Evolutionary conservation across 768 basidiomycete genomes (phyloP).

Genomic region (Boletus eberwhitei): DNA sequence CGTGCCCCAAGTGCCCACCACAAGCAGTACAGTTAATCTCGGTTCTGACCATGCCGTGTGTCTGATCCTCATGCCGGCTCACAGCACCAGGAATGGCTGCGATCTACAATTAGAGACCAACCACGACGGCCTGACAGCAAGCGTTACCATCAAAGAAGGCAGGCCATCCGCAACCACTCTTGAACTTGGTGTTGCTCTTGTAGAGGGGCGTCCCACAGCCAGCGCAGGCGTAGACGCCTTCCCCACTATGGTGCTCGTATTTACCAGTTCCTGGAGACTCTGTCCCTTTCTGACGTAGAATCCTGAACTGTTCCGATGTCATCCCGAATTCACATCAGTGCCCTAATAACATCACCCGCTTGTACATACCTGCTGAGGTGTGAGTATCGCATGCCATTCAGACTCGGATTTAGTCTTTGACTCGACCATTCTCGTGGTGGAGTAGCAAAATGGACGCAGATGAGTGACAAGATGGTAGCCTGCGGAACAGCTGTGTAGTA

Average conservation of each 20-base stretch:
- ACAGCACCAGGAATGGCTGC: constrained; percentile 89
- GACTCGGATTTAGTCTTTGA: constrained; percentile 52
- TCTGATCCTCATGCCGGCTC: constrained; percentile 65
- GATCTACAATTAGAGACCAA: neutral
- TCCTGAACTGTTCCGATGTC: constrained; percentile 58
- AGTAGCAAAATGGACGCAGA: constrained; percentile 5
- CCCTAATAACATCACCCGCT: neutral
- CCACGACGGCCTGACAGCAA: neutral
- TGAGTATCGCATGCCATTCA: constrained; percentile 83
- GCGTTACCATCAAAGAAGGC: constrained; percentile 86
- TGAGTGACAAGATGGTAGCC: neutral
- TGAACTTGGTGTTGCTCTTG: constrained; percentile 86
- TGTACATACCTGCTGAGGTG: constrained; percentile 70
- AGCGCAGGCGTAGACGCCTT: constrained; percentile 75
- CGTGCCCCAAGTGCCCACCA: constrained; percentile 91
- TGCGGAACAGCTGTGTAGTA: neutral
- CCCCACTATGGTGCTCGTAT: constrained; percentile 64
- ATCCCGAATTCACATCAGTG: neutral
- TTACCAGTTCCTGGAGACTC: constrained; percentile 75
- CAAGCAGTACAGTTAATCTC: constrained; percentile 91
- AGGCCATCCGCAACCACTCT: constrained; percentile 96
- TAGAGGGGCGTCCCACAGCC: constrained; percentile 83
- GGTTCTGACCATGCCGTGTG: constrained; percentile 64
- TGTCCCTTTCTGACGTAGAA: constrained; percentile 86
- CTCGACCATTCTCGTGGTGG: constrained; percentile 15